phyloP scores from a whole-genome alignment of 345 rosid genomes.

The Pistacia vera region DNA sequence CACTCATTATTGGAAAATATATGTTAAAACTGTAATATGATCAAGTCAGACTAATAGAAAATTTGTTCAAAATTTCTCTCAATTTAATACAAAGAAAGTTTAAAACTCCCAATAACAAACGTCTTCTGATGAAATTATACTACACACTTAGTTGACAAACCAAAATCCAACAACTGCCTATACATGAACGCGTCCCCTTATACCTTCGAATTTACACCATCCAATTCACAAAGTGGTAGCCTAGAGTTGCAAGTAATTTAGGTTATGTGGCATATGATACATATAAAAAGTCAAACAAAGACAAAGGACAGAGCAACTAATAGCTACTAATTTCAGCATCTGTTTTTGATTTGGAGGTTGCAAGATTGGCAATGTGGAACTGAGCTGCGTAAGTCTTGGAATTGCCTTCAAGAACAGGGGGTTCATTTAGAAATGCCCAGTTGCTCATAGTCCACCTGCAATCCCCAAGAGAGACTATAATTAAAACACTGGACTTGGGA shows the following conservation, averaged over 20 bases:
- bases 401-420: slow-evolving; percentile 54
- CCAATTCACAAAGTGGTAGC: background rate
- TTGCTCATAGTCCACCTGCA: slow-evolving; percentile 84
- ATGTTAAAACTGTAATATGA: background rate
- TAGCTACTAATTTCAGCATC: slow-evolving; percentile 22
- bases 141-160: background rate
- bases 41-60: background rate
- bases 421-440: slow-evolving; percentile 85
- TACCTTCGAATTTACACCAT: background rate
- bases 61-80: background rate
- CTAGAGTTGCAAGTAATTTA: too few relatives aligned
- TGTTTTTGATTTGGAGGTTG: slow-evolving; percentile 18
- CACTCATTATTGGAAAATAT: too few relatives aligned
- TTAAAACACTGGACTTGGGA: background rate
- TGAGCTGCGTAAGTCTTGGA: slow-evolving; percentile 59
- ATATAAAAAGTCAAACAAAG: background rate
- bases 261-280: too few relatives aligned
- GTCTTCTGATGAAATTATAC: background rate
- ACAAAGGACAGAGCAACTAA: background rate
- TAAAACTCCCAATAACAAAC: background rate
- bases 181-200: background rate
- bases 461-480: background rate
- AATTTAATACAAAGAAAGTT: background rate
- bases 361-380: slow-evolving; percentile 53
- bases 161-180: background rate